Base-by-base conservation (phyloP, 805 yeast genomes). In the Candida saitoana region DNA sequence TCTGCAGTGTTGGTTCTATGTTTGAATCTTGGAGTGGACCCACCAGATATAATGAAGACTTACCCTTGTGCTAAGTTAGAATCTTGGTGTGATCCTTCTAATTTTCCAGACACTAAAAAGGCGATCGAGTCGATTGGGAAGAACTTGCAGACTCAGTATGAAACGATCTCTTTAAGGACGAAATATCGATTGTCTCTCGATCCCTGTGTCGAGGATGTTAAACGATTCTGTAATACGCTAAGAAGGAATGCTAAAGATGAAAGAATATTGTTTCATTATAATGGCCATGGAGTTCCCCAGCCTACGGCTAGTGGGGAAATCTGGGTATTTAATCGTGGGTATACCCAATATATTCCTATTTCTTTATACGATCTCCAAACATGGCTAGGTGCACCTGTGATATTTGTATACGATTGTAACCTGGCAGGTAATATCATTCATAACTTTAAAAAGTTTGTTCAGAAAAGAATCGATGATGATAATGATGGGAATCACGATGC, bases 231-330 rank as follows among this genome's bases (percentile, higher is more conserved):
- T 60, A 84, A 87, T 50, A 85, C 95, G 0, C 67, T 93, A 45
- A 72, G 99, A 50, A 74, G 97, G 42, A 84, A 85, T 44, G 95
- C 97, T 2, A 87, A 90, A 56, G 97, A 91, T 47, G 98, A 91
- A 59, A 73, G 99, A 45, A 85, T 91, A 7, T 61, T 93, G 41
- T 91, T 93, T 60, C 98, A 93, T 60, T 93, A 93, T 60, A 93
- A 93, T 54, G 99, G 99, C 5, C 99, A 93, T 58, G 99, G 99
- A 18, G 99, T 93, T 1, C 99, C 99, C 0, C 88, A 88, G 54
- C 98, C 99, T 0, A 93, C 99, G 0, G 81, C 88, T 27, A 80
- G 90, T 36, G 99, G 99, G 18, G 99, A 93, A 57, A 87, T 93
- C 19, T 93, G 99, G 99, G 98, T 93, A 8, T 93, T 93, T 68